Conservation (phyloP, 352 stramenopile species). For the Pythium grandisporangium region DNA sequence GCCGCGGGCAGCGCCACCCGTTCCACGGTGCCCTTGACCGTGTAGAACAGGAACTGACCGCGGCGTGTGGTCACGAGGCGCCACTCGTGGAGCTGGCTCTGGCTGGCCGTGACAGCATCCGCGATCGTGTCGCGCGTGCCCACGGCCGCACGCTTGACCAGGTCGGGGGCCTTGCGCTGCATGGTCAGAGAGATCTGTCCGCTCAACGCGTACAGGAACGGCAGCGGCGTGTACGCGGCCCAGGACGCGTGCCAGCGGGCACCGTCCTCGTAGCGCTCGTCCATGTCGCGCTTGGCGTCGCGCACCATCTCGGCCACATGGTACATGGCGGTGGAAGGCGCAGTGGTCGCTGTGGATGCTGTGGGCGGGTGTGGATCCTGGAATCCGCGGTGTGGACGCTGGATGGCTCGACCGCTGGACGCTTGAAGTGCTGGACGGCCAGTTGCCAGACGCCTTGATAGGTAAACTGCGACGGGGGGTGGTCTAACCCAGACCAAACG, state of each 20-base stretch:
- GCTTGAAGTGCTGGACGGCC: no score
- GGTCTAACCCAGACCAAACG: no score
- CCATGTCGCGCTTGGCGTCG: slow-evolving; percentile 71
- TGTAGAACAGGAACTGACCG: slow-evolving; percentile 59
- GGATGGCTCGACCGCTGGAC: no score
- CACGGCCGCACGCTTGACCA: slow-evolving; percentile 61
- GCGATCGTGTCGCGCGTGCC: slow-evolving; percentile 56
- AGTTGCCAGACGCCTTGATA: no score
- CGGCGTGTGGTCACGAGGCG: slow-evolving; percentile 47
- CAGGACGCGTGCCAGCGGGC: slow-evolving; percentile 20
- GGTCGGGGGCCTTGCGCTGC: slow-evolving; percentile 63
- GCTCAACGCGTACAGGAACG: slow-evolving; percentile 58
- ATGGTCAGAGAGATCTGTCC: slow-evolving; percentile 65
- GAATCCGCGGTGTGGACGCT: no score
- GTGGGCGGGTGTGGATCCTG: no score
- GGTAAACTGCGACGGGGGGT: no score
- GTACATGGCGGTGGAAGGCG: no score
- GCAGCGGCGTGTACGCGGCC: slow-evolving; percentile 67
- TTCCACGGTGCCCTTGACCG: slow-evolving; percentile 50
- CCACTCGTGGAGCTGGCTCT: slow-evolving; percentile 43
- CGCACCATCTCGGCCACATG: slow-evolving; percentile 79
- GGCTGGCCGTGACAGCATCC: slow-evolving; percentile 38
- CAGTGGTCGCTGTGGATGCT: no score
- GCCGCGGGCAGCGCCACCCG: slow-evolving; percentile 28
- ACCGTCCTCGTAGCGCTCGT: slow-evolving; percentile 48